Base-by-base conservation (phyloP, 169 alveolate genomes). In the Miamiensis avidus region DNA sequence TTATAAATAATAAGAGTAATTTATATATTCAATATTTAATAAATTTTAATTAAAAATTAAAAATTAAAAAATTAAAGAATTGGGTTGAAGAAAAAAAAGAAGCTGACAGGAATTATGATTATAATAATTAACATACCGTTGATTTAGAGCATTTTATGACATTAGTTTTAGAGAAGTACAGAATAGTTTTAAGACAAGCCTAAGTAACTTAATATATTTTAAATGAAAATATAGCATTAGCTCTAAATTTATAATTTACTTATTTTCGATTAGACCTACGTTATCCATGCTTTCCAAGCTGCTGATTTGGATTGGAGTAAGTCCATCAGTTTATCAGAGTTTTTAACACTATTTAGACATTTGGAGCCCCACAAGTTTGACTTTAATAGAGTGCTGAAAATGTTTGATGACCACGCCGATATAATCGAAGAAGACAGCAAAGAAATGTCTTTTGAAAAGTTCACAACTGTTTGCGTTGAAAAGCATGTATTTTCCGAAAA, bases 231-330 rank as follows among this genome's bases (percentile, higher is more conserved):
- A n/a, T n/a, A n/a, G n/a, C n/a, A n/a, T n/a, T n/a, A n/a, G n/a
- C n/a, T n/a, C n/a, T n/a, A n/a, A 49, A 11, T 49, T 49, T 49
- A 49, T 49, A 11, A 11, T 49, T 49, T 49, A 11, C 4, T 11
- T 49, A 49, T 11, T 49, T 49, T 49, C 20, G 4, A 49, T 11
- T 11, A 20, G 76, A 81, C 11, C 76, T n/a, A 74, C 64, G 90
- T 81, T 1, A 86, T 77, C 33, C 77, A 81, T 86, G 90, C 90
- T 31, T 86, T 86, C 29, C 33, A 77, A 64, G 90, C 90, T 1
- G 90, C 90, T 26, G 90, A 86, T 75, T 86, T 86, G 65, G 90
- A 86, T 75, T 83, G 87, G 25, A 86, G 81, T 76, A 74, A 76
- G 65, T 81, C 75, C 64, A 86, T 86, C 28, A 86, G 81, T 75